Base-by-base conservation (phyloP, 257 asterid genomes). In the Solanum sejunctum region DNA sequence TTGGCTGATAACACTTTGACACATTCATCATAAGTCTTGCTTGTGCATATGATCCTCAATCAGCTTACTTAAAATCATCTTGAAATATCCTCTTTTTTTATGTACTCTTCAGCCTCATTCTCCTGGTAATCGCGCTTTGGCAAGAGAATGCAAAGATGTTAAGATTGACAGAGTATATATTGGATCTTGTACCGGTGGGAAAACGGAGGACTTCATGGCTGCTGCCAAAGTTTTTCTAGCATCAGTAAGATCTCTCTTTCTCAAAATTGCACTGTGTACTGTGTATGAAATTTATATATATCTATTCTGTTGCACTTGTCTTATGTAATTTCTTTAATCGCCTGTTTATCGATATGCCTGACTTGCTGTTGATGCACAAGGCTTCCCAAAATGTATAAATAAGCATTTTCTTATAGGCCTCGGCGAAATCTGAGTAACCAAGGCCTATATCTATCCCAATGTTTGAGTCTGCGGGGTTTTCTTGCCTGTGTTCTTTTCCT, bases 171-270 rank as follows among this genome's bases (percentile, higher is more conserved):
- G 99, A 88, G 99, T 95, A 20, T 96, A 96, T 81, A 95, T 95
- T 83, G 99, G 99, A 86, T 96, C 98, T 66, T 96, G 99, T 88
- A 95, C 98, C 80, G 97, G 99, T 91, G 98, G 98, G 20, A 96
- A 96, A 88, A 93, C 97, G 4, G 98, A 96, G 88, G 99, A 96
- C 91, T 96, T 96, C 88, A 91, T 95, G 97, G 98, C 98, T 83
- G 98, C 98, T 84, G 99, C 99, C 49, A 96, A 90, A 93, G 90
- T 93, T 83, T 91, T 96, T 67, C 95, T 93, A 82, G 97, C 98
- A 83, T 90, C 98, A 80, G 98, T 95, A 91, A 87, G 92, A 82
- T 63, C 13, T 77, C 81, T 83, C 83, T 72, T 32, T 80, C 82
- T 54, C 36, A 55, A 39, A n/a, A 6, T 56, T 49, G 67, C 9